A percentile compares a stretch with the other conserved stretches of the same genome.
phyloP scores from a whole-genome alignment of 805 yeast genomes.

The Teunomyces gatunensis region DNA sequence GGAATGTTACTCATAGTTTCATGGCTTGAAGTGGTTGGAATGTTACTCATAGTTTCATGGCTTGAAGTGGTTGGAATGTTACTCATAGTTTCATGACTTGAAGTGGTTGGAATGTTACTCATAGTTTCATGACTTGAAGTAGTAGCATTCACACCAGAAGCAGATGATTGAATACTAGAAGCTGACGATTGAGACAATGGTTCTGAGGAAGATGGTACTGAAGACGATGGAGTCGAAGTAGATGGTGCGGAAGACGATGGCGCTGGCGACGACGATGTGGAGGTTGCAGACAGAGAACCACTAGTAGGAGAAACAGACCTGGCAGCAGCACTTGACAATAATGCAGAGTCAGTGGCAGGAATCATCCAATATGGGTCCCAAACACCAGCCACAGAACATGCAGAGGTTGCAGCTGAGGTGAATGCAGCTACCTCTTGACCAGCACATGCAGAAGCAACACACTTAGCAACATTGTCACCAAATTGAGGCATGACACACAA shows the following conservation, averaged over 20 bases:
- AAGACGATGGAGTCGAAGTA: neutral
- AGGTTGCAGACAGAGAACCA: constrained; percentile 8
- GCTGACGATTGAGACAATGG: neutral
- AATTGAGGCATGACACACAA: constrained; percentile 39
- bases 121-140: neutral
- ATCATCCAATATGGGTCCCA: constrained; percentile 33
- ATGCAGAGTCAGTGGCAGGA: constrained; percentile 21
- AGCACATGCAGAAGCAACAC: constrained; percentile 24
- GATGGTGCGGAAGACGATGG: neutral
- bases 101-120: neutral
- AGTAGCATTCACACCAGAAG: neutral
- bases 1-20: neutral
- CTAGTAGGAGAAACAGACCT: constrained; percentile 15
- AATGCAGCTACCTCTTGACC: constrained; percentile 31
- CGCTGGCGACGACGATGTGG: constrained; percentile 3
- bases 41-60: neutral
- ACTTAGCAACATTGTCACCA: constrained; percentile 29
- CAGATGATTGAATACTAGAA: neutral
- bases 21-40: neutral
- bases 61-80: too few relatives aligned
- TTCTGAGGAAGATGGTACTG: neutral
- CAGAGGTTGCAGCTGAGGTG: constrained; percentile 29
- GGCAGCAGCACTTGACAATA: constrained; percentile 25
- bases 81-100: too few relatives aligned
- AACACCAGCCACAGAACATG: constrained; percentile 36